Evolutionary conservation across 2,329 filamentous ascomycete species (phyloP), one percentile per base, ranked within the genome.

Genomic region (Trichoderma atrobrunneum): DNA sequence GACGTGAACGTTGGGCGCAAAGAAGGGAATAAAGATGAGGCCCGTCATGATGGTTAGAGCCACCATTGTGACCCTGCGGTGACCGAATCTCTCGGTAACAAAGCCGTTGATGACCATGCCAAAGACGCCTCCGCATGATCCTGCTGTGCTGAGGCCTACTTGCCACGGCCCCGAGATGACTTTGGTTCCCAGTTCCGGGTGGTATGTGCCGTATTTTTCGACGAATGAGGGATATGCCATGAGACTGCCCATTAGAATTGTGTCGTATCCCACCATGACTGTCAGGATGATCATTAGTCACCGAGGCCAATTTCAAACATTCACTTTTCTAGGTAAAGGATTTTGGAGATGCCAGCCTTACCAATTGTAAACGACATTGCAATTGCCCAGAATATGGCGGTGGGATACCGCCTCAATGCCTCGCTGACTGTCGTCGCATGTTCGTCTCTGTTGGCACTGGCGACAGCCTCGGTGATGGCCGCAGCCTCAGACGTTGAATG

Each of bases 61-160:
- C 8, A 74, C 82, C 51, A 89, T 85, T 74, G 90, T 84, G 14
- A 87, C 88, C 76, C 84, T 85, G 21, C 87, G 72, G n/a, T 74
- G 75, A 5, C 76, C 75, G 34, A 74, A 74, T 2, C 72, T 61
- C 28, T 75, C 74, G 3, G 73, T 74, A 21, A 75, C 65, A 51
- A 72, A 74, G 39, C 75, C 75, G 57, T 75, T 75, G 48, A 75
- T 69, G 54, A 73, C 14, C 61, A 73, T 65, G 16, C 76, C 76
- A 24, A 76, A 56, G 60, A 77, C 83, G 39, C 82, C 81, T 5
- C 86, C 86, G 14, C 84, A 80, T 26, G 80, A 77, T 0, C 81
- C 79, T 8, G 81, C 84, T 48, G 84, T 83, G 43, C 78, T 79
- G 1, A 88, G 76, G 0, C 80, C 85, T 2, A 84, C 81, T 75